Conservation (phyloP, 73 alveolate genomes). For the Tetrahymena elliotti region DNA sequence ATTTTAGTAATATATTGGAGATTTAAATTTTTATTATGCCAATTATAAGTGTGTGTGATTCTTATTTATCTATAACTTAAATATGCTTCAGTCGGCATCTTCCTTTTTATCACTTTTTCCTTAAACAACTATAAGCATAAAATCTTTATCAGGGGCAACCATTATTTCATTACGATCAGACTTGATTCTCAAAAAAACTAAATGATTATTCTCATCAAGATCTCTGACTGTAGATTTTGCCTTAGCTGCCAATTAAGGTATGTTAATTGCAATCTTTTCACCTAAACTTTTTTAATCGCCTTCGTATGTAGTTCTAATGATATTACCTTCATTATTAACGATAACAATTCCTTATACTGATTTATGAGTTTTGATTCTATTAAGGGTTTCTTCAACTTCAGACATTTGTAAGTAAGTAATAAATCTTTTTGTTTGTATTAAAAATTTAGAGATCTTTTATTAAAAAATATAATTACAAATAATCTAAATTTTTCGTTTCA, state of each 20-base stretch:
- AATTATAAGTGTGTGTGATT: too few relatives aligned
- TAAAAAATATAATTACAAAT: background rate
- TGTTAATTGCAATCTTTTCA: conserved; percentile 41
- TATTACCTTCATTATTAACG: conserved; percentile 46
- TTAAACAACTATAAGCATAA: conserved; percentile 45
- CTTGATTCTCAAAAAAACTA: conserved; percentile 43
- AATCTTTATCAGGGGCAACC: conserved; percentile 58
- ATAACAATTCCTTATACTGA: conserved; percentile 54
- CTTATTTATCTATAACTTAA: background rate
- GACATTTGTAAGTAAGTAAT: conserved; percentile 7
- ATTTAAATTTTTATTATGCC: background rate
- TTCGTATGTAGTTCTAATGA: conserved; percentile 19
- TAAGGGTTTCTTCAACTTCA: conserved; percentile 53
- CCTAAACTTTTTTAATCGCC: conserved; percentile 12
- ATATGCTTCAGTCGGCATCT: background rate
- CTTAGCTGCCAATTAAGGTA: conserved; percentile 36
- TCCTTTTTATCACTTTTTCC: conserved; percentile 38
- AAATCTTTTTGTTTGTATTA: background rate
- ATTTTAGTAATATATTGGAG: background rate
- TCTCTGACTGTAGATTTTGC: conserved; percentile 53
- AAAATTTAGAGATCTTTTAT: background rate
- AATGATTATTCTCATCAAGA: conserved; percentile 41
- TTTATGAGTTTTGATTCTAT: conserved; percentile 57
- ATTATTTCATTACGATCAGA: conserved; percentile 49
- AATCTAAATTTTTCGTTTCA: background rate